phyloP scores from a whole-genome alignment of 1,284 basidiomycete genomes.

The Leccinum fallax region DNA sequence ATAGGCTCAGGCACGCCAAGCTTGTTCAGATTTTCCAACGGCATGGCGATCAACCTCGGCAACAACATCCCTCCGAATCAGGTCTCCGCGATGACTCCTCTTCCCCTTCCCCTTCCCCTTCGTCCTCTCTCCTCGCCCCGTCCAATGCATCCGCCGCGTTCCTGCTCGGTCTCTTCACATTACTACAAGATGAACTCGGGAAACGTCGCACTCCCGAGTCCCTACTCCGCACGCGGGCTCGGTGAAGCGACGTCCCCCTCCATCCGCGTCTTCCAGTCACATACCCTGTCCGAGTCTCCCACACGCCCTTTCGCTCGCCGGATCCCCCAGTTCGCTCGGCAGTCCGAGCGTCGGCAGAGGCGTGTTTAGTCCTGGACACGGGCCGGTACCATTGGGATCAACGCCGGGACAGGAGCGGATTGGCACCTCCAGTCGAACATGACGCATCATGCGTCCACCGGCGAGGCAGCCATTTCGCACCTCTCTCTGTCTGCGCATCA shows the following conservation, averaged over 20 bases:
- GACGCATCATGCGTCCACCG: conserved; percentile 10
- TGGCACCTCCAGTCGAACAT: conserved; percentile 36
- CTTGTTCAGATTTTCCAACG: conserved; percentile 42
- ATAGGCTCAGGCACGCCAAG: conserved; percentile 47
- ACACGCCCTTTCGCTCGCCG: conserved; percentile 66
- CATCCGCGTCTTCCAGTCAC: conserved; percentile 68
- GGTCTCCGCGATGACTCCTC: conserved; percentile 42
- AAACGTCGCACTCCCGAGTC: conserved; percentile 11
- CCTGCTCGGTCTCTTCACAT: conserved; percentile 48
- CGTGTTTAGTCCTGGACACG: conserved; percentile 34
- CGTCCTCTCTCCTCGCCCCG: conserved; percentile 50
- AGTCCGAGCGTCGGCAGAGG: conserved; percentile 25
- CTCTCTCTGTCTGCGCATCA: conserved; percentile 28
- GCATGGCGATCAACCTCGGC: conserved; percentile 15
- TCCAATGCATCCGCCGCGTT: conserved; percentile 77
- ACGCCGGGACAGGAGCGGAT: conserved; percentile 28
- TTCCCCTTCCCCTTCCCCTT: conserved; percentile 37
- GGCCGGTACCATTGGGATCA: conserved; percentile 33
- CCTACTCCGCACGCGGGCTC: conserved; percentile 26
- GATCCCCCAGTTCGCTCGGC: conserved; percentile 38
- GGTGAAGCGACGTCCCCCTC: conserved; percentile 38
- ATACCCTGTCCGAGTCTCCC: conserved; percentile 88
- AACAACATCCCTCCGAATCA: conserved; percentile 11
- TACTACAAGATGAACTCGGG: conserved; percentile 54
- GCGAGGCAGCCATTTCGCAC: conserved; percentile 22